Base-by-base conservation (phyloP, 2,329 filamentous ascomycete species). In the Fonsecaea pugnacius region DNA sequence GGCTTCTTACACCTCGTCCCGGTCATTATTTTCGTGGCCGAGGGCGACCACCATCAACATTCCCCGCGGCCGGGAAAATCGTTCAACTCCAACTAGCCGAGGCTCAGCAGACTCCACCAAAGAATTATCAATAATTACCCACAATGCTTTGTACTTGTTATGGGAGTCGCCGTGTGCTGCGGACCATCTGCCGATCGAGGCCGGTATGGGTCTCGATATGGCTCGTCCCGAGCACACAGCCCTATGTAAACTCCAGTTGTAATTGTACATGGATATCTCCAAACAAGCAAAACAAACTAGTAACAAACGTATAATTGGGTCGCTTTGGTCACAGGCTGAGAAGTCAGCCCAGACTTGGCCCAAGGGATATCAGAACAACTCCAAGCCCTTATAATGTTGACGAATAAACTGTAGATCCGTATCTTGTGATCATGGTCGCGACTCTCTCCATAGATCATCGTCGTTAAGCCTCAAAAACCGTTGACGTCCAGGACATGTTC, bases 231-330 rank as follows among this genome's bases (percentile, higher is more conserved):
- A 30, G 27, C 3, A n/a, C 9, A 14, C n/a, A 18, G 32, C 27
- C 16, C n/a, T n/a, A 5, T 18, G 14, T 18, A 10, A 38, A 55
- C 18, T 14, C 14, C 12, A 7, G 33, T 55, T 38, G 32, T 55
- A 55, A 36, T 56, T 27, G n/a, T 56, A 56, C 33, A 56, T 38
- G 35, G 53, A 21, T 56, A 56, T 56, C 53, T 38, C 51, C 21
- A 14, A 12, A 18, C 32, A 53, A 12, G n/a, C 27, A 53, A 35
- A 53, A n/a, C 10, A n/a, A 53, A 18, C n/a, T 4, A 53, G 2
- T 16, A 12, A 30, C 48, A 51, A 51, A 51, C 21, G 4, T 7
- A 12, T 48, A 24, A 9, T 48, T 24, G 43, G 43, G 12, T 18
- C 3, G 10, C 18, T 9, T 46, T 10, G 1, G 5, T 9, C n/a